These are phyloP conservation scores for Fusarium camptoceras DNA, from an alignment of 2,329 filamentous ascomycete species.

Conservation along the genomic window DNA sequence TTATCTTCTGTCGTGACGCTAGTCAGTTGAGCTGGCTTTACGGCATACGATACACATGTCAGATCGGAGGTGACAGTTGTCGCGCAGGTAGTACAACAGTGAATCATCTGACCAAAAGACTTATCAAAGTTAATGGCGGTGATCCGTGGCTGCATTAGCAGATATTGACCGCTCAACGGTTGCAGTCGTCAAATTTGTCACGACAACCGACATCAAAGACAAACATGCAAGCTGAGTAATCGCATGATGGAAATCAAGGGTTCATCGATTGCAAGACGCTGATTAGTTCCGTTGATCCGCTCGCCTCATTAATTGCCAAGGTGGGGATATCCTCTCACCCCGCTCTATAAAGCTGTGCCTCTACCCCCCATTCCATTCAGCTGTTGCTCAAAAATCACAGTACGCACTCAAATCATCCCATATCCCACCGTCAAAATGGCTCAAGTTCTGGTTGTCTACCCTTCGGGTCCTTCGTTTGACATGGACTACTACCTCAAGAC, in stretches of 20 bases:
- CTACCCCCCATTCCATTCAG: constrained; percentile 29
- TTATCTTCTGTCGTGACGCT: not conserved
- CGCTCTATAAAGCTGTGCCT: constrained; percentile 13
- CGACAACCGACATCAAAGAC: not conserved
- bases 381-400: not conserved
- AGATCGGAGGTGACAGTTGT: not conserved
- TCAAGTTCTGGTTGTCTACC: constrained; percentile 44
- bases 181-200: not conserved
- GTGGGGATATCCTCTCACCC: constrained; percentile 18
- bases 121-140: not conserved
- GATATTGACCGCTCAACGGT: not conserved
- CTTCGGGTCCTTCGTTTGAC: constrained; percentile 44
- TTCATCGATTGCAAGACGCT: constrained; percentile 14
- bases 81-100: not conserved
- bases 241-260: not conserved
- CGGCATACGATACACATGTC: not conserved
- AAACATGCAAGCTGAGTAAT: constrained; percentile 10
- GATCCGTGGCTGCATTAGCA: not conserved
- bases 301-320: not conserved
- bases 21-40: not conserved
- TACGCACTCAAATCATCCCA: not conserved
- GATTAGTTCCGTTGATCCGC: constrained; percentile 26
- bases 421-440: constrained; percentile 31
- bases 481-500: constrained; percentile 44
- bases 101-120: not conserved